Percentiles rank a stretch among this genome's conserved stretches.
phyloP scores from a whole-genome alignment of 257 asterid genomes.

The Prunella vulgaris region DNA sequence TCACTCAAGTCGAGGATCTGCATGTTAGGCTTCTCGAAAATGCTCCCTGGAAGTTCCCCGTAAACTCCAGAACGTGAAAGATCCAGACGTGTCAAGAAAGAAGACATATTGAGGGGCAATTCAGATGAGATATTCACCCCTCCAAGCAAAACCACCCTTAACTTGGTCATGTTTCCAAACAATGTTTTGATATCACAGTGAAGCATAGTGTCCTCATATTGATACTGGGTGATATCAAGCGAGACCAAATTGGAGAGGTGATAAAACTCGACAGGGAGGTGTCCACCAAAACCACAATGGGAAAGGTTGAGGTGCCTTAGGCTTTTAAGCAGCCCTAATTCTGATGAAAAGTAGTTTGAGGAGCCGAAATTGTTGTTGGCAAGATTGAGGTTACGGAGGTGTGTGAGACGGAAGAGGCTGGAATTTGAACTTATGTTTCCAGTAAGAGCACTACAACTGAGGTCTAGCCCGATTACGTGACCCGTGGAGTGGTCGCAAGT shows the following conservation, averaged over 20 bases:
- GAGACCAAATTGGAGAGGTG: not conserved
- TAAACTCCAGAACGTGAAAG: not conserved
- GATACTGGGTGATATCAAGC: not conserved
- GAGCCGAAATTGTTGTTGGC: not conserved
- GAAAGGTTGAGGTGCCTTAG: not conserved
- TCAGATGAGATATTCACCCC: not conserved
- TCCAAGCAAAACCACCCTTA: not conserved
- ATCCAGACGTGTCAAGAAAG: not conserved
- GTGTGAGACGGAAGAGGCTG: not conserved
- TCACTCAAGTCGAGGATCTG: not conserved
- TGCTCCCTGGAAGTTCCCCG: not conserved
- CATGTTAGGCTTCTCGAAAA: not conserved
- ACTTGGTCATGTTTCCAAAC: conserved; percentile 1
- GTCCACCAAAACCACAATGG: not conserved
- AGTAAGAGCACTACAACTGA: not conserved
- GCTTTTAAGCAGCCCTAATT: not conserved
- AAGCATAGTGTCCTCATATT: no score
- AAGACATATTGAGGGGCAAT: not conserved
- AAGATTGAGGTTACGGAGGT: not conserved
- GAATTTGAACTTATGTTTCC: no score
- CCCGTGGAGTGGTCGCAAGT: not conserved
- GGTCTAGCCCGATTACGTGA: not conserved
- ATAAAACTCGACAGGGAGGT: not conserved
- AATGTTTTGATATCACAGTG: not conserved
- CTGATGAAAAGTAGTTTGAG: not conserved